These are phyloP conservation scores for Camellia oleifera DNA, from an alignment of 179 eudicot genomes.

Conservation along the genomic window DNA sequence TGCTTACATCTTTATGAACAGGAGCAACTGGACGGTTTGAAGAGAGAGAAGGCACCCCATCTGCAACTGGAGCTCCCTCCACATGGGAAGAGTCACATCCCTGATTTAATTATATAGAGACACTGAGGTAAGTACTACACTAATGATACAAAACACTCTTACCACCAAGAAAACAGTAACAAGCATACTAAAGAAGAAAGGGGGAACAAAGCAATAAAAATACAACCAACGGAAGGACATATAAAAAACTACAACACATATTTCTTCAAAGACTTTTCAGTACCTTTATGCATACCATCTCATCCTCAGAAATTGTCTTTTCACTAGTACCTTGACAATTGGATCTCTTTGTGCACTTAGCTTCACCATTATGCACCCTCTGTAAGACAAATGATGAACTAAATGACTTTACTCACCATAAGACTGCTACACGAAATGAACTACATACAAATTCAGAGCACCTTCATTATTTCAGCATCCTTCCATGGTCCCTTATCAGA, in stretches of 20 bases:
- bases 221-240: not conserved
- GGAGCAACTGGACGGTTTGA: conserved; percentile 22
- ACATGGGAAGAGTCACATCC: conserved; percentile 15
- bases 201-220: not conserved
- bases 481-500: conserved; percentile 97
- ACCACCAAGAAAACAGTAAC: not conserved
- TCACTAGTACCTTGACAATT: conserved; percentile 45
- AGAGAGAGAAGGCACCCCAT: conserved; percentile 17
- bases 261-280: not conserved
- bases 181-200: not conserved
- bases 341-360: conserved; percentile 53
- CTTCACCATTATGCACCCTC: conserved; percentile 91
- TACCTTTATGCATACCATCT: conserved; percentile 34
- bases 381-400: conserved; percentile 17
- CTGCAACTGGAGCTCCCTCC: conserved; percentile 16
- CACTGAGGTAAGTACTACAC: not conserved
- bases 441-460: conserved; percentile 6
- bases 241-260: not conserved
- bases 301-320: conserved; percentile 59
- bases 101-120: conserved; percentile 8
- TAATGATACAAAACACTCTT: not conserved
- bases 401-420: not conserved
- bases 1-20: conserved; percentile 35
- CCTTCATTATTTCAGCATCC: conserved; percentile 82
- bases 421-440: not conserved